A percentile compares a stretch with the other conserved stretches of the same genome.
Conservation (phyloP, 352 stramenopile genomes). For the Phytopythium chamaehyphon region DNA sequence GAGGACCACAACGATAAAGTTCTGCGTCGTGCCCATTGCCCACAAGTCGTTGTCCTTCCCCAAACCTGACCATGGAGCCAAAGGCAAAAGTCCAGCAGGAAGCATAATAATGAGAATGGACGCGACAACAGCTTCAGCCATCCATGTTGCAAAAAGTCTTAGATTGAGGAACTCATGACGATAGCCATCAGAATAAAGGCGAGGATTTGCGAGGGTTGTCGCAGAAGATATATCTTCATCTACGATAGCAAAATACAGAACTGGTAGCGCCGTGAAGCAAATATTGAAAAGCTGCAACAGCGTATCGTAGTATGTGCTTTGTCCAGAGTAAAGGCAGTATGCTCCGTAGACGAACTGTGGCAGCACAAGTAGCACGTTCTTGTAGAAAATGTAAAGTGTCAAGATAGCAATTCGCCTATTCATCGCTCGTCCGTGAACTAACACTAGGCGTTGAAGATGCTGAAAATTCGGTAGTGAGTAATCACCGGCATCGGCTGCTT, state of each 20-base stretch:
- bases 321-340: constrained; percentile 71
- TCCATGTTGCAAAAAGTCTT: constrained; percentile 47
- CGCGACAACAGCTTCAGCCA: constrained; percentile 44
- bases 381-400: constrained; percentile 88
- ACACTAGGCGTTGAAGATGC: constrained; percentile 76
- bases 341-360: constrained; percentile 75
- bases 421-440: constrained; percentile 85
- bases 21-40: constrained; percentile 61
- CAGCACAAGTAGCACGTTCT: constrained; percentile 79
- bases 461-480: constrained; percentile 89
- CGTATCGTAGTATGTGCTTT: constrained; percentile 75
- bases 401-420: constrained; percentile 59
- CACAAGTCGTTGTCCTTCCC: constrained; percentile 67
- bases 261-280: constrained; percentile 67
- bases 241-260: constrained; percentile 57
- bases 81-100: constrained; percentile 29
- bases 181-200: constrained; percentile 52
- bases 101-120: constrained; percentile 50
- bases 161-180: constrained; percentile 47
- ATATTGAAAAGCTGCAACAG: constrained; percentile 81
- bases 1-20: constrained; percentile 56
- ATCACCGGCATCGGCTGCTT: constrained; percentile 88
- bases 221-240: constrained; percentile 52
- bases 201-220: constrained; percentile 39
- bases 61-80: constrained; percentile 36